phyloP scores from a whole-genome alignment of 805 yeast species.

The Kodamaea lidongshanica region DNA sequence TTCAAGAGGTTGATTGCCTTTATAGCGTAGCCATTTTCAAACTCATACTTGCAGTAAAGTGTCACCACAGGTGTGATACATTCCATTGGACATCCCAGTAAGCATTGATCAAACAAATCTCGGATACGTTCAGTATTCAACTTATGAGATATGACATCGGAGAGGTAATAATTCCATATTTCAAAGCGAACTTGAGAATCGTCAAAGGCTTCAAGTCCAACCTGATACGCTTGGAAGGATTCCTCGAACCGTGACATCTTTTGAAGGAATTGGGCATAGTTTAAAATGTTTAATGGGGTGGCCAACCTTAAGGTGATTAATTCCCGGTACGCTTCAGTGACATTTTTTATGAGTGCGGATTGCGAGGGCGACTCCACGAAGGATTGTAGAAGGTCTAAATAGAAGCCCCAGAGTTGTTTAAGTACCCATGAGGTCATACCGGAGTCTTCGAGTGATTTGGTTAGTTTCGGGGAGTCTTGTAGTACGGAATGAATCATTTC shows the following conservation, averaged over 20 bases:
- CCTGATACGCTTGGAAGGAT: conserved; percentile 58
- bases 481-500: conserved; percentile 20
- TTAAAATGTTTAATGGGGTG: conserved; percentile 59
- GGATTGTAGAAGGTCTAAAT: conserved; percentile 64
- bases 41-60: conserved; percentile 60
- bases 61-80: conserved; percentile 45
- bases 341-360: conserved; percentile 12
- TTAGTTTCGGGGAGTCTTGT: no score
- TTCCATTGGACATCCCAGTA: conserved; percentile 40
- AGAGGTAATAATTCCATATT: conserved; percentile 65
- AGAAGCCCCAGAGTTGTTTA: conserved; percentile 71
- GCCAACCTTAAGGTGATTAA: conserved; percentile 50
- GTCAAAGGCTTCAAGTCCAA: conserved; percentile 56
- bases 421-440: conserved; percentile 50
- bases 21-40: conserved; percentile 43
- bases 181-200: conserved; percentile 53
- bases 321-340: conserved; percentile 21
- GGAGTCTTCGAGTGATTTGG: conserved; percentile 1
- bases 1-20: conserved; percentile 34
- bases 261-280: conserved; percentile 59
- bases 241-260: conserved; percentile 41
- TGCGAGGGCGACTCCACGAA: conserved; percentile 35
- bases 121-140: conserved; percentile 37
- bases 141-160: conserved; percentile 35
- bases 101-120: conserved; percentile 67